Conservation (phyloP, 1,284 basidiomycete genomes). For the Golubevia pallescens region DNA sequence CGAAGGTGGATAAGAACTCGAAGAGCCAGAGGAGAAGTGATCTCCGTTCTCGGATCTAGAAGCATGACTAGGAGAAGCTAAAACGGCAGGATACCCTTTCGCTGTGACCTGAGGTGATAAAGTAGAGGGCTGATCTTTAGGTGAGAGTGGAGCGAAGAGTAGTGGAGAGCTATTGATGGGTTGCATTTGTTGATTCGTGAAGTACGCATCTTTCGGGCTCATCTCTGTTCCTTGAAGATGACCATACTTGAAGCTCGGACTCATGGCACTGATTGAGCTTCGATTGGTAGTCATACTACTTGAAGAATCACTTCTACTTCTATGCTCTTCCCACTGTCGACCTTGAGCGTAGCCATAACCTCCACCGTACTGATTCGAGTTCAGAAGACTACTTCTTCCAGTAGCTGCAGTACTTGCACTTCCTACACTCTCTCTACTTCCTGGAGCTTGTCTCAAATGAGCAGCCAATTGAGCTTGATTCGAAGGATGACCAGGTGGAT, state of each 20-base stretch:
- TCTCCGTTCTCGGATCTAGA: background rate
- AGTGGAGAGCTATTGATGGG: no score
- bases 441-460: background rate
- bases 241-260: background rate
- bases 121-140: no score
- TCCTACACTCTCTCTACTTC: background rate
- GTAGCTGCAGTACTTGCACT: background rate
- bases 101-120: no score
- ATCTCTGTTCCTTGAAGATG: no score
- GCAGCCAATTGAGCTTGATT: background rate
- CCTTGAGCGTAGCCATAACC: background rate
- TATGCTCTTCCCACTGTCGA: background rate
- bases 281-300: background rate
- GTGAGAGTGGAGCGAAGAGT: no score
- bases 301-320: background rate
- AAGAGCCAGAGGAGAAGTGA: background rate
- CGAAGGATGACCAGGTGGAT: background rate
- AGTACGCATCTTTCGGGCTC: no score
- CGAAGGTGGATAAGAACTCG: background rate
- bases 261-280: background rate
- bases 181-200: no score
- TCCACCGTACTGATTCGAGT: background rate
- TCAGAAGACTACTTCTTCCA: background rate
- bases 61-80: no score
- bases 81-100: no score